Conservation (phyloP, 331 rosid species). For the Quercus phellos region DNA sequence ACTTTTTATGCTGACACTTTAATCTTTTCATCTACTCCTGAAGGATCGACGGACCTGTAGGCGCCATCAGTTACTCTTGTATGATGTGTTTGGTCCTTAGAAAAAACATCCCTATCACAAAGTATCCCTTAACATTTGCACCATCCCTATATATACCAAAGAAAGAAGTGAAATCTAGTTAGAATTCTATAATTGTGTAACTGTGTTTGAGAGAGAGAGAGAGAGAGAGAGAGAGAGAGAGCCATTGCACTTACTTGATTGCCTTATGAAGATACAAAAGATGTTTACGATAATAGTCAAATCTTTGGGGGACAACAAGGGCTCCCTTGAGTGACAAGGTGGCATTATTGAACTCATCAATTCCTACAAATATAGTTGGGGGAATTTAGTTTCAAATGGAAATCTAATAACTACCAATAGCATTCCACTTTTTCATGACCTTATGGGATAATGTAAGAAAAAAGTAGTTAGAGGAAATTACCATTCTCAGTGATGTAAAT, state of each 20-base stretch:
- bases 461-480: conserved; percentile 7
- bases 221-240: too few relatives aligned
- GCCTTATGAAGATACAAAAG: conserved; percentile 27
- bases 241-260: conserved; percentile 23
- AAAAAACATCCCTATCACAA: not conserved
- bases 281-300: conserved; percentile 32
- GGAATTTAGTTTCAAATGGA: not conserved
- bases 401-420: not conserved
- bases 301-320: conserved; percentile 27
- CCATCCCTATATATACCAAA: not conserved
- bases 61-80: too few relatives aligned
- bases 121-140: not conserved
- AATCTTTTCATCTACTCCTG: too few relatives aligned
- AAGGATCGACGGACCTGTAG: too few relatives aligned
- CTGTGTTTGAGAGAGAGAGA: too few relatives aligned
- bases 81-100: too few relatives aligned
- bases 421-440: not conserved
- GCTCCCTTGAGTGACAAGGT: conserved; percentile 22
- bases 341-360: conserved; percentile 45
- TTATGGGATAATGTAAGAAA: not conserved
- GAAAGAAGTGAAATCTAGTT: not conserved
- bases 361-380: conserved; percentile 22
- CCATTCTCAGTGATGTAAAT: conserved; percentile 50
- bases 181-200: too few relatives aligned
- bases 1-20: too few relatives aligned